Base-by-base conservation (phyloP, 2,329 filamentous ascomycete genomes). In the Trichoderma asperellum region DNA sequence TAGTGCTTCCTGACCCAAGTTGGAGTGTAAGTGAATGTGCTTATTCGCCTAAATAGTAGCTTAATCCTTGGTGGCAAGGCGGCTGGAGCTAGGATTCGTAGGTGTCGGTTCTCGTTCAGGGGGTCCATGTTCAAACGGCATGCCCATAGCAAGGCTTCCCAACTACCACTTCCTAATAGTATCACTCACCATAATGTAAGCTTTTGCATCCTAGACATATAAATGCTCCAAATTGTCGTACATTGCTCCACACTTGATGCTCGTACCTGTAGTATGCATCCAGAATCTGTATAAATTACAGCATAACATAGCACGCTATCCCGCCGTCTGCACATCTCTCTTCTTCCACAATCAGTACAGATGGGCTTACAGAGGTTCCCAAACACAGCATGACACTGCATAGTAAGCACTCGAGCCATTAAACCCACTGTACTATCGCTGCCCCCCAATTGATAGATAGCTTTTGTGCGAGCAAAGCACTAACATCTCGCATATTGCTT, bases 371-470 rank as follows among this genome's bases (percentile, higher is more conserved):
- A 49, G 47, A 49, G 12, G 47, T 24, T 49, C 47, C 11, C 8
- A 49, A 49, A 4, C 21, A 24, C 21, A 11, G 43, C 37, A 40
- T 40, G 18, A 18, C 10, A 43, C 8, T 18, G 18, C 18, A 43
- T 43, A 49, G 47, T 49, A 63, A 55, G 24, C 60, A 63, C 37
- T 49, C 37, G 21, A 18, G 49, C 52, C 49, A 64, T 24, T 40
- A 8, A 14, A 34, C 12, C 49, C 24, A 24, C 47, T 29, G 62
- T 43, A 49, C 24, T 55, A 37, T 14, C 16, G 35, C 40, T 10
- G 40, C 16, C 52, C 34, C 62, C 49, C 49, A 29, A 32, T 6
- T 65, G 62, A 65, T 52, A 55, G 12, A 24, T 63, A 8, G 37
- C 14, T 55, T 52, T 29, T 40, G 60, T 47, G 47, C 47, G 47